These are phyloP conservation scores for Penicillium salamii DNA, from an alignment of 495 filamentous ascomycete species.

Conservation along the genomic window DNA sequence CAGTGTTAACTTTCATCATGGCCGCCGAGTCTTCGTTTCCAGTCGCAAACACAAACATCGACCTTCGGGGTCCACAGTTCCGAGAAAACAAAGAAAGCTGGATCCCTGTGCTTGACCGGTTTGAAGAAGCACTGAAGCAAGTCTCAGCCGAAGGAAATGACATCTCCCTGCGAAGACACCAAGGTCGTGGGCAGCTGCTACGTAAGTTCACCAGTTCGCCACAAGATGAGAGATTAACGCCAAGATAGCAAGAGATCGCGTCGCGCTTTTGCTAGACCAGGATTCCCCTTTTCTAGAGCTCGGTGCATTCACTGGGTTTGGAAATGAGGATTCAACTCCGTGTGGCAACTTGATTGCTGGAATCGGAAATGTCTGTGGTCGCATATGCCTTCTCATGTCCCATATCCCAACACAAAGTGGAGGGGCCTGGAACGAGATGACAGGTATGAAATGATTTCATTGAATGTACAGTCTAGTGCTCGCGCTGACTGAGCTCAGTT, in stretches of 20 bases:
- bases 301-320: constrained; percentile 21
- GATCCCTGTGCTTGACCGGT: constrained; percentile 15
- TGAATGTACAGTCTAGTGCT: background rate
- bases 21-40: constrained; percentile 15
- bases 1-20: constrained; percentile 10
- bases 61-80: constrained; percentile 15
- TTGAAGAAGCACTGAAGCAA: constrained; percentile 16
- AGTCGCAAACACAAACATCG: constrained; percentile 6
- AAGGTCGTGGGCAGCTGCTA: constrained; percentile 19
- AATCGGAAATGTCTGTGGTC: constrained; percentile 26
- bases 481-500: constrained; percentile 7
- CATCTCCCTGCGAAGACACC: constrained; percentile 18
- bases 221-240: background rate
- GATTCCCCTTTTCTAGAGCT: constrained; percentile 25
- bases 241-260: constrained; percentile 17
- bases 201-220: constrained; percentile 8
- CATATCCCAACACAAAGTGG: constrained; percentile 27
- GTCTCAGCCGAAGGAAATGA: constrained; percentile 19
- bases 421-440: constrained; percentile 31
- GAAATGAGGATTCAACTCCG: constrained; percentile 20
- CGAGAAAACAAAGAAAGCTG: constrained; percentile 18
- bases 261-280: constrained; percentile 22
- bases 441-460: constrained; percentile 3
- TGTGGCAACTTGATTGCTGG: constrained; percentile 25
- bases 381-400: constrained; percentile 25